Base-by-base conservation (phyloP, 805 yeast species). In the Lipomyces mesembrius region DNA sequence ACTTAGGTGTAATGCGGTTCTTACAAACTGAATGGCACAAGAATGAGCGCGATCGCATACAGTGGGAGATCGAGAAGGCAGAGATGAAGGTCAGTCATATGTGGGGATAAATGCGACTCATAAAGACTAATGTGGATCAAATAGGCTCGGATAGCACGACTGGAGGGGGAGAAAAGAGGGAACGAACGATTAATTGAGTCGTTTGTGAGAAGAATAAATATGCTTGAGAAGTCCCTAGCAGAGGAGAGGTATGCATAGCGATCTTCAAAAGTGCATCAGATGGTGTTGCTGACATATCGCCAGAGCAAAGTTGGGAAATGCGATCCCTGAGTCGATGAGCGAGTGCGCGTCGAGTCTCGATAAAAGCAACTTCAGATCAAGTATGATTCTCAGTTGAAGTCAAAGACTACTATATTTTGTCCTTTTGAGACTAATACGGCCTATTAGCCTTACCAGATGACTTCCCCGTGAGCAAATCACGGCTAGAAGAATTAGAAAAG, bases 1-100 rank as follows among this genome's bases (percentile, higher is more conserved):
- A 7, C 4, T 8, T 29, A 55, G 89, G 90, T 60, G 87, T 87
- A 39, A 85, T 87, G 86, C 84, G 85, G 73, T 87, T 84, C 68
- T 79, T 87, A 72, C 90, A 87, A 74, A 78, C 83, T 29, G 89
- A 87, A 71, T 86, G 87, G 82, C 86, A 87, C 62, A 82, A 81
- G 66, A 85, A 84, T 74, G 90, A 87, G 74, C 82, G 85, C 63
- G 86, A 85, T 70, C 78, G 87, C 60, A 84, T 87, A 62, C 83
- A 83, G 56, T 86, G 88, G 87, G 87, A 84, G 66, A 77, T 85
- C 61, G 89, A 87, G 73, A 79, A 83, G 49, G 85, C 87, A 22
- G 89, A 87, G 72, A 84, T 87, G 88, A 84, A 81, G 75, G 79
- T 82, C 35, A 75, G 53, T 35, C 20, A 25, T 20, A 7, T 5